Evolutionary conservation across 2,329 filamentous ascomycete genomes (phyloP), one percentile per base, ranked within the genome.

Genomic region (Tolypocladium cylindrosporum): DNA sequence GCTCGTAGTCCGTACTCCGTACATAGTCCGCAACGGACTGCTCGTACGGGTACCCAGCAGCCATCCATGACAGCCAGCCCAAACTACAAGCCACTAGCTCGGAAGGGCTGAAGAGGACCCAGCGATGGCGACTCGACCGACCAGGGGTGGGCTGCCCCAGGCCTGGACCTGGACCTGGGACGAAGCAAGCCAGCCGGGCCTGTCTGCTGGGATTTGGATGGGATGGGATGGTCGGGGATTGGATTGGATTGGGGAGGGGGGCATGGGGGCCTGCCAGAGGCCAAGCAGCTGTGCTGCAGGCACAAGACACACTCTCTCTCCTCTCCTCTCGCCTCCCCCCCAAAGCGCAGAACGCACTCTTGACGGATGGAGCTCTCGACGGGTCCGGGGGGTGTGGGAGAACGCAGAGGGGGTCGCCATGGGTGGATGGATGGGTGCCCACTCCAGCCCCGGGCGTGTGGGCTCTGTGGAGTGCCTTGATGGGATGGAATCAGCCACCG

Each of bases 31-130:
- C 6, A 31, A 39, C 37, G 37, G 37, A 39, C 37, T 39, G 37
- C 43, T 45, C 21, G 21, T 40, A 54, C 39, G 13, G 11, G 48
- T 31, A 27, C 31, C 43, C 36, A 54, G 52, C 52, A 54, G 40
- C 36, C 52, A 54, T 54, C 52, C 52, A 54, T 54, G 52, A 40
- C 52, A 41, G 51, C 51, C 51, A 16, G 51, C 51, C 39, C 53
- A 24, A 40, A 43, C 54, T 41, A 53, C 55, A 57, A 50, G 59
- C 60, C 65, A 65, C 69, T 73, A 73, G 71, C 68, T 70, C 61
- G 63, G 69, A 65, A 73, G 69, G 71, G 71, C 71, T 73, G 71
- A 73, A 69, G 61, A 66, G 65, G 66, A 64, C 61, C 64, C 59
- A 65, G 64, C 61, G 39, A 57, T 57, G 57, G 55, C 55, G 58